Base-by-base conservation (phyloP, 2,329 filamentous ascomycete species). In the Cladosporium phlei region DNA sequence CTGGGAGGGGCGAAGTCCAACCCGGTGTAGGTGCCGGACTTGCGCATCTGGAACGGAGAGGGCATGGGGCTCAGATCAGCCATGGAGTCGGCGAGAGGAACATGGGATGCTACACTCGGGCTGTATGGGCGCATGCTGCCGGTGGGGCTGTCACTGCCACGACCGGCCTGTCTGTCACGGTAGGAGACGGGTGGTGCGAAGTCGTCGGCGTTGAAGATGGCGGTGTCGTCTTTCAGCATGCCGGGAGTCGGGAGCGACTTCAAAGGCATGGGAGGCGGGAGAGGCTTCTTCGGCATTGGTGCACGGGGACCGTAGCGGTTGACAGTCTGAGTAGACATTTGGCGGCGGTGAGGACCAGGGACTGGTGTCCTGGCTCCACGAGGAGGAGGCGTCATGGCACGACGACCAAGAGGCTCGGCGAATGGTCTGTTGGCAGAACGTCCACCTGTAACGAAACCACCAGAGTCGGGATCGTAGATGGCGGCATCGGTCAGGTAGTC, bases 371-470 rank as follows among this genome's bases (percentile, higher is more conserved):
- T 73, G 40, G 80, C 79, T 49, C 77, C 80, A 46, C 77, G 76
- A 55, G 91, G 90, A 14, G 91, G 91, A 43, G 91, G 91, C 16
- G 91, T 97, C 91, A 97, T 96, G 43, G 91, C 91, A 60, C 91
- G 86, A 58, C 91, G 86, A 53, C 81, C 83, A 12, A 95, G 79
- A 9, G 88, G 88, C 66, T 96, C 81, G 9, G 90, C 86, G 57
- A 86, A 96, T 2, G 90, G 80, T 47, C 70, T 69, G 16, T 65
- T 62, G 32, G 63, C 63, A 9, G 68, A 64, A 12, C 22, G 30
- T 29, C 42, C 42, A 14, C 22, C 42, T 7, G 33, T 24, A 17
- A 71, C 68, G 48, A 89, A 79, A 16, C 69, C 66, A 47, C 83
- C 76, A 25, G 75, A 77, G 9, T 80, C 76, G 7, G 83, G 79